Conservation (phyloP, 495 filamentous ascomycete genomes). For the Zalerion maritima region DNA sequence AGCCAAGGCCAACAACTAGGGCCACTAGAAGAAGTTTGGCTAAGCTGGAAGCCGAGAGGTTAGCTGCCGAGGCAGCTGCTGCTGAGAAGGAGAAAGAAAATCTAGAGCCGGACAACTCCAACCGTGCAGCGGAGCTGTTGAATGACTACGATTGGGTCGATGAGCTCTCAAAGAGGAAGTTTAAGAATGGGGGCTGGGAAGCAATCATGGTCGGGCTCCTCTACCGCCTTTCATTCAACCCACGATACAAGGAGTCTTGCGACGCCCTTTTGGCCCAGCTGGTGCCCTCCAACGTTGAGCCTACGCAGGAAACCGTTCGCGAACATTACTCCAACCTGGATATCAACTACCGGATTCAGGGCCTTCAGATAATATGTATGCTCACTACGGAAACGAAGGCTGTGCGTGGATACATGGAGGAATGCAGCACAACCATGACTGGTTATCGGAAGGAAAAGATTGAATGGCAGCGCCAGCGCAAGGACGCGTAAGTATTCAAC, state of each 20-base stretch:
- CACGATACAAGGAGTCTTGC: slow-evolving; percentile 52
- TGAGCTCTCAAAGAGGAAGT: slow-evolving; percentile 66
- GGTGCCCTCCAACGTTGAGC: slow-evolving; percentile 57
- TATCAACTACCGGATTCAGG: slow-evolving; percentile 66
- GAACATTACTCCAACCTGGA: slow-evolving; percentile 59
- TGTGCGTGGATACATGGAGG: slow-evolving; percentile 75
- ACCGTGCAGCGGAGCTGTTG: slow-evolving; percentile 71
- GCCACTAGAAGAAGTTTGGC: slow-evolving; percentile 75
- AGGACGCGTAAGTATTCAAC: slow-evolving; percentile 53
- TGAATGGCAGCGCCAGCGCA: slow-evolving; percentile 71
- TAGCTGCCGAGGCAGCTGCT: slow-evolving; percentile 39
- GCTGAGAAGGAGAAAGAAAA: slow-evolving; percentile 26
- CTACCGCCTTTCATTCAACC: slow-evolving; percentile 64
- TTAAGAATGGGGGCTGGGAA: slow-evolving; percentile 84
- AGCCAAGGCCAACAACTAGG: slow-evolving; percentile 46
- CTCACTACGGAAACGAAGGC: slow-evolving; percentile 75
- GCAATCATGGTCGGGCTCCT: slow-evolving; percentile 76
- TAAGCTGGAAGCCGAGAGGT: slow-evolving; percentile 56
- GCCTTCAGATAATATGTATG: slow-evolving; percentile 75
- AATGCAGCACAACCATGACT: slow-evolving; percentile 86
- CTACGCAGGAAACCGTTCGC: slow-evolving; percentile 56
- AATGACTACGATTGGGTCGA: slow-evolving; percentile 69
- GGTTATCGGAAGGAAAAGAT: slow-evolving; percentile 88
- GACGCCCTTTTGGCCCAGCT: slow-evolving; percentile 67
- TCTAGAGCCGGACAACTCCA: slow-evolving; percentile 29